Evolutionary conservation across 2,329 filamentous ascomycete species (phyloP).

Genomic region (Botrytis fabae): DNA sequence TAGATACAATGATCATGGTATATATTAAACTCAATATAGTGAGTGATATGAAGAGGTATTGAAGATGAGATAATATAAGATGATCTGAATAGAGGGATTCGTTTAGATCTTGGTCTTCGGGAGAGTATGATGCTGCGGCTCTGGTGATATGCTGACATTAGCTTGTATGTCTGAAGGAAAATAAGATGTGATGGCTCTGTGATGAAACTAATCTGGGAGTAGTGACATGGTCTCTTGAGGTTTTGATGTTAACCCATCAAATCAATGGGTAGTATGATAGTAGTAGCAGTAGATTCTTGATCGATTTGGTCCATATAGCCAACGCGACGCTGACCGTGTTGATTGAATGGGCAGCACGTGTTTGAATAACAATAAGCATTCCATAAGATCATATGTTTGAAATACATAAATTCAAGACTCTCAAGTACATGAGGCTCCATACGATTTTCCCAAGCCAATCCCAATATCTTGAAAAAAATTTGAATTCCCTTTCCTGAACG

Average conservation of each 20-base stretch:
- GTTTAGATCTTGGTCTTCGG: no score
- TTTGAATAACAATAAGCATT: background rate
- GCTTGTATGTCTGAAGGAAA: background rate
- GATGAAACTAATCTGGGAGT: background rate
- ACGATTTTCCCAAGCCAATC: background rate
- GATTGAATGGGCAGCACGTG: background rate
- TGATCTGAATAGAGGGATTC: no score
- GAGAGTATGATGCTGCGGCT: no score
- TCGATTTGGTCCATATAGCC: no score
- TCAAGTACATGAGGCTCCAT: background rate
- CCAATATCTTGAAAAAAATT: conserved; percentile 13
- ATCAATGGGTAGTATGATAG: no score
- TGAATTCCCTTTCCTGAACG: conserved; percentile 9
- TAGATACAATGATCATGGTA: background rate
- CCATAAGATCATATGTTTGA: background rate
- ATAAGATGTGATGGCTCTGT: background rate
- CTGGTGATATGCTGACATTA: no score
- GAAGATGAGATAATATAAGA: no score
- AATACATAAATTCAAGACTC: background rate
- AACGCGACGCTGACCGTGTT: background rate
- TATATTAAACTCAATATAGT: no score
- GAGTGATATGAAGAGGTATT: no score
- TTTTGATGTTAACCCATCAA: background rate
- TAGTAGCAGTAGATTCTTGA: no score
- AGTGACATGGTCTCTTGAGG: background rate